These are phyloP conservation scores for Deinandra increscens DNA, from an alignment of 129 eudicot genomes.

Conservation along the genomic window DNA sequence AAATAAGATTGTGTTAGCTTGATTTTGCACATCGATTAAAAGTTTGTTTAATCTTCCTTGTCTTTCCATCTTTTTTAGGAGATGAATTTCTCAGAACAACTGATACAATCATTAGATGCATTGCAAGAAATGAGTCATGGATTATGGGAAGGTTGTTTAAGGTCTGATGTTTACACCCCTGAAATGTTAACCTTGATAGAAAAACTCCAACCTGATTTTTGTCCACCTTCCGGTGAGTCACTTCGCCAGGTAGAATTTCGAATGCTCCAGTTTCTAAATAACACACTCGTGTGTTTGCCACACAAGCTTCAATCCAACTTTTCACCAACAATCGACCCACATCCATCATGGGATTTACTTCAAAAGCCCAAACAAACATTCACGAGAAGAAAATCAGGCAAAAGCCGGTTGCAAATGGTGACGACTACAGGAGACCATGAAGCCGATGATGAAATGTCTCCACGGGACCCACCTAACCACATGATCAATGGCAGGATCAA, in stretches of 20 bases:
- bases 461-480: conserved; percentile 54
- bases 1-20: background rate
- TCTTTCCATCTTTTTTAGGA: conserved; percentile 41
- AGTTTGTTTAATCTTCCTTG: background rate
- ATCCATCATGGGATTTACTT: conserved; percentile 65
- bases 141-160: conserved; percentile 90
- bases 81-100: conserved; percentile 70
- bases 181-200: conserved; percentile 62
- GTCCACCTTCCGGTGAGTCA: conserved; percentile 94
- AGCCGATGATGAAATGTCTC: conserved; percentile 90
- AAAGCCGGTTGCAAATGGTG: conserved; percentile 91
- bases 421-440: conserved; percentile 70
- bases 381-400: conserved; percentile 72
- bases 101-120: conserved; percentile 77
- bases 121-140: conserved; percentile 88
- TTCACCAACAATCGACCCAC: conserved; percentile 70
- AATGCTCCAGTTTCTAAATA: conserved; percentile 77
- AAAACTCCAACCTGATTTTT: conserved; percentile 80
- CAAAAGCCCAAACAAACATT: conserved; percentile 65
- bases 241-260: conserved; percentile 94
- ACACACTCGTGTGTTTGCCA: conserved; percentile 56
- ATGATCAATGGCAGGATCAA: conserved; percentile 39
- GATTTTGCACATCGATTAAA: background rate
- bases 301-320: conserved; percentile 70
- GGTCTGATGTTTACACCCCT: conserved; percentile 74